Evolutionary conservation across 805 yeast genomes (phyloP), one percentile per base, ranked within the genome.

Genomic region (Danielia oregonensis): DNA sequence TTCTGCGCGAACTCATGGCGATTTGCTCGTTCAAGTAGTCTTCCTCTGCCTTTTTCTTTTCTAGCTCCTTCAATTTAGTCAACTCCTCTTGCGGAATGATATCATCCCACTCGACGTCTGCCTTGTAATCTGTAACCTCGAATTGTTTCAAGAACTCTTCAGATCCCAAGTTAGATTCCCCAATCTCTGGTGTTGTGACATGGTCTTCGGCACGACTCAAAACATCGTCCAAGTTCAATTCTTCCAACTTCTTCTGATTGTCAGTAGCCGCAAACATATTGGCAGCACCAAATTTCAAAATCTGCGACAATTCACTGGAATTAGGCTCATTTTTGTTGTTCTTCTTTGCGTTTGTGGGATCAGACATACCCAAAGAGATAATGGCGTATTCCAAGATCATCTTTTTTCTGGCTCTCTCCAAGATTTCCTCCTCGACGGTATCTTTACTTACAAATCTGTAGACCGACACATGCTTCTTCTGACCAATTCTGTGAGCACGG

Each of bases 401-500:
- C 77, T 93, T 93, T 67, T 88, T 84, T 57, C 98, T 76, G 0
- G 98, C 98, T 45, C 97, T 77, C 62, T 93, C 99, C 47, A 93
- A 68, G 40, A 93, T 95, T 57, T 93, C 96, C 60, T 93, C 99
- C 60, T 93, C 99, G 10, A 93, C 96, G 0, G 98, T 93, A 52
- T 93, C 98, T 52, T 93, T 93, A 39, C 96, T 83, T n/a, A 93
- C 97, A 65, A 93, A 86, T 55, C 99, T 72, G 57, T 93, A 93
- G 12, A 93, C 97, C 79, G 87, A 86, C 24, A 93, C 99, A 62
- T 93, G 98, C 51, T 86, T 88, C 62, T 89, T 93, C 60, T 93
- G 99, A n/a, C 99, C 99, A 57, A 93, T 93, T 70, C 99, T 81
- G 65, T 93, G 99, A 3, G 98, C 98, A 63, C 98, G 79, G 0